Base-by-base conservation (phyloP, 164 flowering plant species). In the Tetracentron sinense region DNA sequence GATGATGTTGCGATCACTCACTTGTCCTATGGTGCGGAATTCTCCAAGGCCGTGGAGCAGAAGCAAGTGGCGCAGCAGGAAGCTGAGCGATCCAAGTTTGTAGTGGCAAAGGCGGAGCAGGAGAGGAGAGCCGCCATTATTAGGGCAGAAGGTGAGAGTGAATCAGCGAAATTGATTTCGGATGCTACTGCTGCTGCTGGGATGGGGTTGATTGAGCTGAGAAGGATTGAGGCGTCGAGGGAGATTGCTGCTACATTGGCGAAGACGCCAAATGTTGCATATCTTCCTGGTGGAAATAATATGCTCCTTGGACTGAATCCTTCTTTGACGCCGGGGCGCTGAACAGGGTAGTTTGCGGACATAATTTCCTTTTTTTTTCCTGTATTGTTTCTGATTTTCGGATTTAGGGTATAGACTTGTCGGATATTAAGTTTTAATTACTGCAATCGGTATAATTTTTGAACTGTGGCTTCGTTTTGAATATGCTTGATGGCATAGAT, bases 201-300 rank as follows among this genome's bases (percentile, higher is more conserved):
- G 46, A 57, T 57, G 60, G 60, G 60, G 5, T 57, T 57, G 60
- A 57, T 57, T 33, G 60, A 57, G 46, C 46, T 57, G 21, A 57
- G 60, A 25, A 57, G 30, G 60, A 57, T 57, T 33, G 60, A 57
- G 26, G 60, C 60, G 21, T 33, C 42, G 7, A 57, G 60, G 46
- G 60, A 57, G 46, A 30, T 57, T 15, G 20, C 60, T 57, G 21
- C 42, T 17, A 57, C 60, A 1, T 30, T 57, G 60, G 42, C 60
- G 20, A 57, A 38, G 60, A 31, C 21, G 14, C 42, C 42, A 1
- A 57, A 31, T 31, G 60, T 57, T 11, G 46, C n/a, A n/a, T n/a
- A n/a, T n/a, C n/a, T n/a, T n/a, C n/a, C n/a, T n/a, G n/a, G n/a
- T n/a, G n/a, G n/a, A 10, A 57, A 38, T 28, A 30, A 57, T n/a